A percentile compares a stretch with the other conserved stretches of the same genome.
These are phyloP conservation scores for Leersia perrieri DNA, from an alignment of 176 grass and related monocot species.

Conservation along the genomic window DNA sequence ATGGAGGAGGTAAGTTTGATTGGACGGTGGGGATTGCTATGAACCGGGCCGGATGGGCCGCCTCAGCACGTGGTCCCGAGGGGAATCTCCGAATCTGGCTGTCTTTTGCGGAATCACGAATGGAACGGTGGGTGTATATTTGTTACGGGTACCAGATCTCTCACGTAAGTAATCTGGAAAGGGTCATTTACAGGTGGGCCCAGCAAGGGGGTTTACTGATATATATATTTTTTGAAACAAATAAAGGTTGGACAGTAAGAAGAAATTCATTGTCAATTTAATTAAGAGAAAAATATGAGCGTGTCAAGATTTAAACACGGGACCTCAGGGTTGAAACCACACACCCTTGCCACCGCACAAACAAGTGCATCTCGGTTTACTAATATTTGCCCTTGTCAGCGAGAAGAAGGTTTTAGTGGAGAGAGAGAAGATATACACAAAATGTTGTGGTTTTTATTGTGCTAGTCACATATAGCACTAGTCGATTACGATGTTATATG, in stretches of 20 bases:
- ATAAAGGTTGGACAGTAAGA: too few species aligned
- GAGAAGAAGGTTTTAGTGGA: background rate
- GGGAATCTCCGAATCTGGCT: slow-evolving; percentile 34
- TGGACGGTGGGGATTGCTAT: background rate
- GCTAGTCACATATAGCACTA: too few species aligned
- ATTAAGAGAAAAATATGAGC: too few species aligned
- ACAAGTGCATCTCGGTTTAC: too few species aligned
- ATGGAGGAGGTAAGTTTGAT: background rate
- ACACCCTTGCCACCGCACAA: too few species aligned
- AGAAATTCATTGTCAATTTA: too few species aligned
- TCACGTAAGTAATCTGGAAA: too few species aligned
- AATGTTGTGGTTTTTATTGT: background rate
- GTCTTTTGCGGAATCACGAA: slow-evolving; percentile 30
- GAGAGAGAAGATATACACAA: background rate
- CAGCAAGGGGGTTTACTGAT: background rate
- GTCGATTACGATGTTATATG: background rate
- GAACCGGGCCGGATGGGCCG: slow-evolving; percentile 32
- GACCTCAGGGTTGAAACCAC: too few species aligned
- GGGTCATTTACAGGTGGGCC: slow-evolving; percentile 4
- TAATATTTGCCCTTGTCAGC: too few species aligned
- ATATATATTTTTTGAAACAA: too few species aligned
- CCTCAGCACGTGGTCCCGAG: slow-evolving; percentile 17
- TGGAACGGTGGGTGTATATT: background rate
- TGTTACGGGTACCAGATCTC: background rate
- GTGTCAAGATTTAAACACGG: too few species aligned